Conservation (phyloP, 257 asterid genomes). For the Solanum gandarillasii region DNA sequence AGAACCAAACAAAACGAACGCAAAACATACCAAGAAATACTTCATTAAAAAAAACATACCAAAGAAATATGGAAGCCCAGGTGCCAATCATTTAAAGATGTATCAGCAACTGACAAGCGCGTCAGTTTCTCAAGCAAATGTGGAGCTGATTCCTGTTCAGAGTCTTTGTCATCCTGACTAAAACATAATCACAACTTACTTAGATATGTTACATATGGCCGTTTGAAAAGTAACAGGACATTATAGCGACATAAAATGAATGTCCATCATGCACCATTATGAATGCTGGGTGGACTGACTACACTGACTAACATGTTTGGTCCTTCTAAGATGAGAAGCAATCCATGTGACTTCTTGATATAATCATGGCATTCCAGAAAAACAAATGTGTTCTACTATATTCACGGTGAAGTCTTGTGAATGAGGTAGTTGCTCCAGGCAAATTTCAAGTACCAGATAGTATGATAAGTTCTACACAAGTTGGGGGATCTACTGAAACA, state of each 20-base stretch:
- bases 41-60: conserved; percentile 29
- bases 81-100: conserved; percentile 82
- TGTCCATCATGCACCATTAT: background rate
- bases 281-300: background rate
- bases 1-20: conserved; percentile 1
- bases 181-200: background rate
- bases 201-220: background rate
- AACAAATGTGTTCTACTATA: background rate
- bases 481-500: background rate
- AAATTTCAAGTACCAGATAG: background rate
- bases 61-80: conserved; percentile 82
- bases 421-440: background rate
- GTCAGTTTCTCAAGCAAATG: conserved; percentile 54
- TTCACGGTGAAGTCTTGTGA: background rate
- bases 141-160: conserved; percentile 46
- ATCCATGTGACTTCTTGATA: background rate
- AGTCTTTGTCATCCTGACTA: conserved; percentile 77
- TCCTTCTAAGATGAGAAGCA: background rate
- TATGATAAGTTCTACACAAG: background rate
- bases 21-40: conserved; percentile 54
- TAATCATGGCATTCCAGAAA: background rate
- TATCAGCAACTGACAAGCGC: conserved; percentile 55
- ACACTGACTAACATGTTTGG: background rate
- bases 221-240: background rate
- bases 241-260: background rate